phyloP scores from a whole-genome alignment of 2,329 filamentous ascomycete species.

The Pleurostoma richardsiae region DNA sequence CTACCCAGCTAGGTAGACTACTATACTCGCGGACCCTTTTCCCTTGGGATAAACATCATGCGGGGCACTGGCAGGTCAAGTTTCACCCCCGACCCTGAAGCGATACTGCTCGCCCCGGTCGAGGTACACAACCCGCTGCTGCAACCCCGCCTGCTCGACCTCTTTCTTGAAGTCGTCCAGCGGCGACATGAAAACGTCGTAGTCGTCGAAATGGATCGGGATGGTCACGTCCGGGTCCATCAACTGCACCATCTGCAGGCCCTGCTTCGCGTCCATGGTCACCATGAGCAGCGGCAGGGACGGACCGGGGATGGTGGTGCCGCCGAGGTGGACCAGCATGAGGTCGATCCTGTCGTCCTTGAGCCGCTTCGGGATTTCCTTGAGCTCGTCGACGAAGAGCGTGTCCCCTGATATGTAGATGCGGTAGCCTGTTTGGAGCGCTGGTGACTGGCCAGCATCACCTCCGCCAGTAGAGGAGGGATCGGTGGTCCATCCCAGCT shows the following conservation, averaged over 20 bases:
- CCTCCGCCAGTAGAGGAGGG: slow-evolving; percentile 3
- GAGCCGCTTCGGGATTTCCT: slow-evolving; percentile 53
- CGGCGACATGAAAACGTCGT: slow-evolving; percentile 56
- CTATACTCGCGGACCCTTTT: too few relatives aligned
- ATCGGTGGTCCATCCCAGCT: slow-evolving; percentile 43
- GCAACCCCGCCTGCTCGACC: slow-evolving; percentile 44
- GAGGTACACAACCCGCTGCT: slow-evolving; percentile 53
- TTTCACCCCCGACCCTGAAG: slow-evolving; percentile 36
- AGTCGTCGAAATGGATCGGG: slow-evolving; percentile 61
- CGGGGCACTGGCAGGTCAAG: too few relatives aligned
- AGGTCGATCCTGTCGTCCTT: slow-evolving; percentile 51
- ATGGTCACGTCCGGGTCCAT: slow-evolving; percentile 58
- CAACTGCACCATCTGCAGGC: slow-evolving; percentile 53
- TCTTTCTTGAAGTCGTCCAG: slow-evolving; percentile 54
- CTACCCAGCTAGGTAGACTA: too few relatives aligned
- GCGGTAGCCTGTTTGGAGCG: slow-evolving; percentile 43
- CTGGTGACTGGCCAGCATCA: slow-evolving; percentile 5
- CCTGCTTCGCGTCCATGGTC: slow-evolving; percentile 63
- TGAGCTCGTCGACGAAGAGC: slow-evolving; percentile 55
- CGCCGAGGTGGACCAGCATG: slow-evolving; percentile 63
- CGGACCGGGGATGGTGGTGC: slow-evolving; percentile 59
- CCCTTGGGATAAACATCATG: too few relatives aligned
- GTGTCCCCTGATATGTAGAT: slow-evolving; percentile 67
- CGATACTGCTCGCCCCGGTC: slow-evolving; percentile 52
- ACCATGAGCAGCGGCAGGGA: slow-evolving; percentile 58